Evolutionary conservation across 148 eudicot species (phyloP), one percentile per base, ranked within the genome.

Genomic region (Camellia sinensis): DNA sequence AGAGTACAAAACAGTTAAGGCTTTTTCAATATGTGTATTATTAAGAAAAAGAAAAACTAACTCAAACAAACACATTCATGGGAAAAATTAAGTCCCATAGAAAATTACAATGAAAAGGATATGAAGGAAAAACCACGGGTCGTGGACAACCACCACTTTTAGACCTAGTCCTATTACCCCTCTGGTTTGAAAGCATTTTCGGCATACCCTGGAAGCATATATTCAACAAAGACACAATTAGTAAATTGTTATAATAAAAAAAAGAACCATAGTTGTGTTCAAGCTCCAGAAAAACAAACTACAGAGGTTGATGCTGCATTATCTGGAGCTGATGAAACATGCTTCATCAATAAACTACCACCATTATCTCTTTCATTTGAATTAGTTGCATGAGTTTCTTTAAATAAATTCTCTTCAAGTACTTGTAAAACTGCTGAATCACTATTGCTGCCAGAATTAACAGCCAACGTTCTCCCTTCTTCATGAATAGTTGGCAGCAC

Each of bases 1-100:
- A 92, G 88, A 73, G 93, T 95, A 76, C 66, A 82, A 64, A 75
- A 60, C 67, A 67, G 88, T 92, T 85, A 93, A 95, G 97, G 88
- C 59, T 77, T 61, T 45, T 70, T 11, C 59, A 46, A 37, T 50
- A 50, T 22, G 40, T 45, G 74, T 54, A 61, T 71, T 62, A 2
- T 44, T 19, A 73, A 40, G 8, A 64, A 73, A 6, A 44, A 45
- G 64, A 48, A 41, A 74, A 53, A 3, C 3, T 52, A 74, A 22
- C 63, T 19, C 4, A 21, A 48, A 4, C 70, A 72, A 69, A 48
- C 5, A 53, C 45, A 53, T 62, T 67, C 15, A 79, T 2, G n/a
- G 37, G 60, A 18, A 52, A 76, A 43, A 73, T 74, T 53, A 5
- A 21, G 70, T 17, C 52, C 57, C 67, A 44, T 21, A 64, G 3